A percentile compares a stretch with the other conserved stretches of the same genome.
Evolutionary conservation across 2,329 filamentous ascomycete species (phyloP).

Genomic region (Drechslerella dactyloides): DNA sequence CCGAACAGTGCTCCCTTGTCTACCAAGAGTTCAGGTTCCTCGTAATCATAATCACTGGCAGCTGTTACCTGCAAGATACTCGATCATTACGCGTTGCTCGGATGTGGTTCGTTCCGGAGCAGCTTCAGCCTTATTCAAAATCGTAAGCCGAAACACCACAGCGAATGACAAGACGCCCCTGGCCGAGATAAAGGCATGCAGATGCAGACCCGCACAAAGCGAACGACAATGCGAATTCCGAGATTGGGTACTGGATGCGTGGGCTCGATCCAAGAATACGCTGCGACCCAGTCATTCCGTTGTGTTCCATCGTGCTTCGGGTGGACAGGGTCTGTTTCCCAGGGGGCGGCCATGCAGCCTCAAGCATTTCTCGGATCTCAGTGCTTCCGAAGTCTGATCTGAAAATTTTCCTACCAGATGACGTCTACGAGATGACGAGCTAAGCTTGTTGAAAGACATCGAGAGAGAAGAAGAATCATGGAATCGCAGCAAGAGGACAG

Average conservation of each 20-base stretch:
- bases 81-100: conserved; percentile 28
- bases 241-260: conserved; percentile 28
- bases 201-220: conserved; percentile 7
- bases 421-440: conserved; percentile 1
- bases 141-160: conserved; percentile 7
- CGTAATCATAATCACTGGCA: too few species aligned
- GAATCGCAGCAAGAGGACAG: too few species aligned
- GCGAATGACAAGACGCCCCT: neutral
- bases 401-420: neutral
- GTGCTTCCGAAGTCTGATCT: conserved; percentile 14
- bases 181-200: conserved; percentile 12
- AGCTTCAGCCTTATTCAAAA: conserved; percentile 23
- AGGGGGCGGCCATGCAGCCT: neutral
- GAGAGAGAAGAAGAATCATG: too few species aligned
- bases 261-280: neutral
- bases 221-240: conserved; percentile 19
- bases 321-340: conserved; percentile 3
- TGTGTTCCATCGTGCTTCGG: neutral
- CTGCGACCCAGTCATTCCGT: too few species aligned
- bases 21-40: too few species aligned
- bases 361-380: conserved; percentile 38
- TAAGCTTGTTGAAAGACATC: neutral
- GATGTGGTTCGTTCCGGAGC: conserved; percentile 24
- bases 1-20: conserved; percentile 1
- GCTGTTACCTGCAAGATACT: too few species aligned